These are phyloP conservation scores for Dioscorea cayenensis DNA, from an alignment of 116 monocot species.

Conservation along the genomic window DNA sequence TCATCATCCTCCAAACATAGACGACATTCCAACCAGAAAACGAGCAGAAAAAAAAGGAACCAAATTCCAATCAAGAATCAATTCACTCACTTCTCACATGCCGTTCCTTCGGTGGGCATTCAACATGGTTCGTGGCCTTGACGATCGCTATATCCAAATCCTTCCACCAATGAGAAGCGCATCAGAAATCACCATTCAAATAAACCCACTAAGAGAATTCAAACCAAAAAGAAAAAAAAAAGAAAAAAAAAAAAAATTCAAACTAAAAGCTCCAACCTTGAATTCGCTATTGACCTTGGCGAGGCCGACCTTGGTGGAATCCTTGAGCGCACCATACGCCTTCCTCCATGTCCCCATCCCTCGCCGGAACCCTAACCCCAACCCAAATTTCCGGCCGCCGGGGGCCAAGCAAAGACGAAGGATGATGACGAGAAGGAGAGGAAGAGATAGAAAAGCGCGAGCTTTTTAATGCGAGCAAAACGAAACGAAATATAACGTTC, in stretches of 20 bases:
- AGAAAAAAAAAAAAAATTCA: constrained; percentile 7
- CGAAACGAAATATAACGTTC: background rate
- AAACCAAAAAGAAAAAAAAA: background rate
- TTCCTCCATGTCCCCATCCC: constrained; percentile 79
- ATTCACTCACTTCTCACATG: constrained; percentile 66
- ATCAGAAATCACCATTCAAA: background rate
- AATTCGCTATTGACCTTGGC: constrained; percentile 99
- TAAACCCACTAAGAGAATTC: background rate
- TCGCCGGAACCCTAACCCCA: background rate
- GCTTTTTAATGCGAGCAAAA: background rate
- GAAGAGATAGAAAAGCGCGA: background rate
- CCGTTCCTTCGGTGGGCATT: constrained; percentile 83
- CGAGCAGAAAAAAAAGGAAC: background rate
- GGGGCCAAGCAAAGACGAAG: no score
- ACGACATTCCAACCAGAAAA: background rate
- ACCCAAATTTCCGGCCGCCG: background rate
- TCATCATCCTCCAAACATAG: no score
- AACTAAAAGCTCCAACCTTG: constrained; percentile 44
- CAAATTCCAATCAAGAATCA: constrained; percentile 1
- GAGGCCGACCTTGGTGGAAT: constrained; percentile 95
- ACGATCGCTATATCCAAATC: constrained; percentile 90
- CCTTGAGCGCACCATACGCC: constrained; percentile 91
- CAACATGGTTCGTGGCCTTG: constrained; percentile 90
- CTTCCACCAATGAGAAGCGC: constrained; percentile 25
- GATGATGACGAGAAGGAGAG: background rate